Evolutionary conservation across 164 flowering plant genomes (phyloP).

Genomic region (Taxillus chinensis): DNA sequence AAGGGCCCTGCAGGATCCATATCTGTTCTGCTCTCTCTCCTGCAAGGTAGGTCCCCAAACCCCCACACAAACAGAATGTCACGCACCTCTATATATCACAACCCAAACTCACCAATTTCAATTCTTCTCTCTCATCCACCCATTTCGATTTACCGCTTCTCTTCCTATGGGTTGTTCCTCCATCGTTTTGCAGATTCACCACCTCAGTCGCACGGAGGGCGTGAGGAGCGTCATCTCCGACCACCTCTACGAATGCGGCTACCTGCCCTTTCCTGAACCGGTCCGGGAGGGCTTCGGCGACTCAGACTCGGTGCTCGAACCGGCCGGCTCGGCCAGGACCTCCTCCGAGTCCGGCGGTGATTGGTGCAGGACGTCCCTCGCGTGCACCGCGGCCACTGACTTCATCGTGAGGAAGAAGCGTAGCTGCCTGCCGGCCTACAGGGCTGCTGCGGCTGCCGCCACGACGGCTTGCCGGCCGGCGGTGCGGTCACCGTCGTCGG

Average conservation of each 20-base stretch:
- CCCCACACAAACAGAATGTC: too few species aligned
- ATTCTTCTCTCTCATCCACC: slow-evolving; percentile 1
- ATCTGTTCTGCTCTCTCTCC: slow-evolving; percentile 68
- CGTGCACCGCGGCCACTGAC: slow-evolving; percentile 59
- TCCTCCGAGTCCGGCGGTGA: slow-evolving; percentile 29
- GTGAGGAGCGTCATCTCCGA: slow-evolving; percentile 11
- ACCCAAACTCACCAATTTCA: neutral
- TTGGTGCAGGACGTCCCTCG: slow-evolving; percentile 18
- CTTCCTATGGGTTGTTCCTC: slow-evolving; percentile 10
- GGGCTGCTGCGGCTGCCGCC: neutral
- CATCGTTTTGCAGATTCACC: slow-evolving; percentile 32
- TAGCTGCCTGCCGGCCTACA: slow-evolving; percentile 23
- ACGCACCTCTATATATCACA: neutral
- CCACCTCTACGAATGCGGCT: slow-evolving; percentile 41
- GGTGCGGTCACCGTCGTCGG: slow-evolving; percentile 22
- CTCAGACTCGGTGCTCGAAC: slow-evolving; percentile 64
- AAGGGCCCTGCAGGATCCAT: slow-evolving; percentile 63
- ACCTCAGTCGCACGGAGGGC: slow-evolving; percentile 29
- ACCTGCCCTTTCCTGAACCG: slow-evolving; percentile 37
- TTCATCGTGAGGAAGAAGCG: slow-evolving; percentile 48
- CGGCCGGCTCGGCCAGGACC: slow-evolving; percentile 25
- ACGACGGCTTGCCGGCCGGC: slow-evolving; percentile 16
- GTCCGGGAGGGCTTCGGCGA: slow-evolving; percentile 14
- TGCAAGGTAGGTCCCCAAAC: slow-evolving; percentile 56
- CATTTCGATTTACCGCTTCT: neutral